Evolutionary conservation across 441 rosid species (phyloP), one percentile per base, ranked within the genome.

Genomic region (Adansonia grandidieri): DNA sequence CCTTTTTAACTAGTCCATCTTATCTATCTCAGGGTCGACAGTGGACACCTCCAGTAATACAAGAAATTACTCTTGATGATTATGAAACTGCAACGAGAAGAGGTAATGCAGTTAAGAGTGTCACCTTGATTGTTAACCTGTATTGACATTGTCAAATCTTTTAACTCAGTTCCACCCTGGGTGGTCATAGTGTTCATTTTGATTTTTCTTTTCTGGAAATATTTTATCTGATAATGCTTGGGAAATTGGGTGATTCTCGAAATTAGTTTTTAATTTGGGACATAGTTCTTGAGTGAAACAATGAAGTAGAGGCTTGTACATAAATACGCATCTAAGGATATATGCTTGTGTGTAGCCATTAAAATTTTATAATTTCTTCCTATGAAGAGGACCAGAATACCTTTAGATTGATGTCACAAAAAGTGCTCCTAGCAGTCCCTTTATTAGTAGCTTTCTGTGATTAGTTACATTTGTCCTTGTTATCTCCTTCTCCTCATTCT

Each of bases 21-120:
- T 85, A 90, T 19, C 79, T 80, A 70, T 87, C 89, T 77, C 90
- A 77, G 15, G 87, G 82, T 82, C 86, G 89, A 19, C 90, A 87
- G 56, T 87, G 89, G 93, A 87, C 86, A 19, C 89, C 91, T 71
- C 93, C 90, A 20, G 83, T 81, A 57, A 82, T 87, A 50, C 91
- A 90, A 73, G 90, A 84, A 78, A 84, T 69, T 10, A 20, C 73
- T 24, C 58, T 6, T 13, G 20, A 69, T 1, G 58, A 69, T 13
- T 69, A 64, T 79, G 85, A 79, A 80, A 70, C 84, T 72, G 75
- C 82, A 58, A 58, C 75, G 1, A 79, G 78, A 62, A 82, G 87
- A 84, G 88, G 87, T 88, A 79, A 75, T 73, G 20, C 11, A 60
- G 42, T 53, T 74, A 44, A 19, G 74, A 47, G 42, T 44, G 24